Conservation (phyloP, 176 grass and related monocot species). For the Areca catechu region DNA sequence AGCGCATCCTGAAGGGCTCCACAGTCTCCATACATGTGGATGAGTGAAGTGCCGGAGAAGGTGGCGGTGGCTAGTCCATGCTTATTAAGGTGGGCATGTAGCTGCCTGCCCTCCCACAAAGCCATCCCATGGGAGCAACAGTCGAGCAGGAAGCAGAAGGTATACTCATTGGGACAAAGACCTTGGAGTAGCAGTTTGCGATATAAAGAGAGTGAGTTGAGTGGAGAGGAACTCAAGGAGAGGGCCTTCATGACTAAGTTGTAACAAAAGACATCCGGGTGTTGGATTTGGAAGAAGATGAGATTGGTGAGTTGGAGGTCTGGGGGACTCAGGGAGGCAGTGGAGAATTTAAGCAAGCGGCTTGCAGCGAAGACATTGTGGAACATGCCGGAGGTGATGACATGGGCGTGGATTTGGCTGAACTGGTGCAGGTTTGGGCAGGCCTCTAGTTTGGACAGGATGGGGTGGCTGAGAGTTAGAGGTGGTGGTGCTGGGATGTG, state of each 20-base stretch:
- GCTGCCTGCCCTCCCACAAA: neutral
- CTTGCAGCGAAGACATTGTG: conserved; percentile 6
- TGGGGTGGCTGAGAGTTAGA: neutral
- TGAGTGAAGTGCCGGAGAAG: conserved; percentile 5
- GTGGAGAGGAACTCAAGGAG: too few relatives aligned
- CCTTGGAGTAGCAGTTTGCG: too few relatives aligned
- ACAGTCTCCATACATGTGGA: conserved; percentile 18
- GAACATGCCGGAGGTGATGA: conserved; percentile 1
- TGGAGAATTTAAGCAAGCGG: neutral
- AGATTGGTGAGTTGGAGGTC: neutral
- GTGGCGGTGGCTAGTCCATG: neutral
- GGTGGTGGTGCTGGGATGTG: neutral
- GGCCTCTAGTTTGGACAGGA: conserved; percentile 12
- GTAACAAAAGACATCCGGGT: conserved; percentile 7
- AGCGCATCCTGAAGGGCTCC: neutral
- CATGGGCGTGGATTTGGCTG: conserved; percentile 9
- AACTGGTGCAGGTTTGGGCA: conserved; percentile 1
- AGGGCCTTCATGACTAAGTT: conserved; percentile 10
- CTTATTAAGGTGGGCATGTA: conserved; percentile 8
- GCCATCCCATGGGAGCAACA: neutral
- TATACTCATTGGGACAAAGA: too few relatives aligned
- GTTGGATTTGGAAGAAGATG: conserved; percentile 16
- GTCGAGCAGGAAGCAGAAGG: too few relatives aligned
- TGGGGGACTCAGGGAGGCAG: neutral
- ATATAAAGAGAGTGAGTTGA: too few relatives aligned